phyloP scores from a whole-genome alignment of 768 basidiomycete genomes.

The Lactarius trivialis region DNA sequence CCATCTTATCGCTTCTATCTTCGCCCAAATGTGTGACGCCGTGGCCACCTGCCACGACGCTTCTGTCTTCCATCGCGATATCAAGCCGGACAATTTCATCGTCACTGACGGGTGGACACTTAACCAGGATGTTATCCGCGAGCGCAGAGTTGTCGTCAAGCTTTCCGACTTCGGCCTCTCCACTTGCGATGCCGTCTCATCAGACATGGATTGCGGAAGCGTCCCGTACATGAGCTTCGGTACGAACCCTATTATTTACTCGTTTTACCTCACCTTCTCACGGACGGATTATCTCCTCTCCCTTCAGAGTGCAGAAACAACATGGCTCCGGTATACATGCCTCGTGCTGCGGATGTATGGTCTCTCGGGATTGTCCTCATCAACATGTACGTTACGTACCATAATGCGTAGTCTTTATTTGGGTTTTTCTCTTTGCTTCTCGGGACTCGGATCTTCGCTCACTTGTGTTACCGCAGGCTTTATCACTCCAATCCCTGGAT shows the following conservation, averaged over 20 bases:
- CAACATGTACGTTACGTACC: slow-evolving; percentile 73
- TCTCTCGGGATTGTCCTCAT: slow-evolving; percentile 97
- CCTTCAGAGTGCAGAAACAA: slow-evolving; percentile 92
- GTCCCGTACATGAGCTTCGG: too few relatives aligned
- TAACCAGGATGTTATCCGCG: slow-evolving; percentile 47
- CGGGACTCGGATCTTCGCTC: slow-evolving; percentile 7
- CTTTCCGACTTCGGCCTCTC: slow-evolving; percentile 97
- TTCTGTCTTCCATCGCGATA: too few relatives aligned
- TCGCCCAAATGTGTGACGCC: too few relatives aligned
- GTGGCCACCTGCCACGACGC: too few relatives aligned
- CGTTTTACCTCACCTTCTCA: neutral
- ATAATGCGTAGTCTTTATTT: slow-evolving; percentile 7
- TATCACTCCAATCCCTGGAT: slow-evolving; percentile 99
- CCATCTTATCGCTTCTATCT: too few relatives aligned
- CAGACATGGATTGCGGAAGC: slow-evolving; percentile 98
- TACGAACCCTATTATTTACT: slow-evolving; percentile 33
- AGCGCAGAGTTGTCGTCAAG: slow-evolving; percentile 87
- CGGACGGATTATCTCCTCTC: slow-evolving; percentile 10
- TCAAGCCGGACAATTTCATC: too few relatives aligned
- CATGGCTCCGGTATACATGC: slow-evolving; percentile 86
- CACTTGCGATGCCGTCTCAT: slow-evolving; percentile 80
- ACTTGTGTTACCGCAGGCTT: slow-evolving; percentile 47
- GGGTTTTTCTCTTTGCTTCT: slow-evolving; percentile 4
- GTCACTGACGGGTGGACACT: slow-evolving; percentile 70
- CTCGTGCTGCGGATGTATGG: slow-evolving; percentile 97